Evolutionary conservation across 1,284 basidiomycete genomes (phyloP), one percentile per base, ranked within the genome.

Genomic region (Inonotus obliquus): DNA sequence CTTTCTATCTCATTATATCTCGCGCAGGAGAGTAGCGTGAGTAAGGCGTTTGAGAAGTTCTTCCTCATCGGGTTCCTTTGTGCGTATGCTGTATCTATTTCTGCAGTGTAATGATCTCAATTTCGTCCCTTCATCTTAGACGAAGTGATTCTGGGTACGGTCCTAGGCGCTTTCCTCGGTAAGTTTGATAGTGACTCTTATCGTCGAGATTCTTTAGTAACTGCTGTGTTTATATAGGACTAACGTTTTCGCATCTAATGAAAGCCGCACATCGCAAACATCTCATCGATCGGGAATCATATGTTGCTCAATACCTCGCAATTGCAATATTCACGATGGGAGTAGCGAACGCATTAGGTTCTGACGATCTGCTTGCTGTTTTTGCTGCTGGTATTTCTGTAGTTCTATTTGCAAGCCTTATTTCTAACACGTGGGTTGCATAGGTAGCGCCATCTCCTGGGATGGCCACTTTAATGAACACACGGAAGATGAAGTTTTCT

Each of bases 381-480:
- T 98, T 98, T 71, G 94, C 94, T 29, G 95, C 94, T 69, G 47
- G 47, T 49, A 25, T 19, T 2, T 39, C 11, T 39, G n/a, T 4
- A 39, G 11, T 2, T 17, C 45, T 19, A 9, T 10, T 23, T 2
- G 45, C 11, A 14, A 10, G 14, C 45, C 19, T 19, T 48, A 19
- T 19, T 48, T 48, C 13, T 47, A 48, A 19, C 6, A n/a, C 17
- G 4, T 48, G 19, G 11, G 23, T 14, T 25, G 54, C 61, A 19
- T n/a, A 90, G 88, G 88, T 1, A 87, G 82, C 60, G 93, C 95
- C 0, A 90, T 97, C 67, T 93, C 94, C 1, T 98, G 95, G 96
- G 94, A 98, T 70, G 91, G 93, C 41, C 84, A 94, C 71, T 97
- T 96, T 76, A 92, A 92, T 70, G 77, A 79, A 48, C 89, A 94